These are phyloP conservation scores for Sambucus nigra DNA, from an alignment of 129 eudicot species.

Conservation along the genomic window DNA sequence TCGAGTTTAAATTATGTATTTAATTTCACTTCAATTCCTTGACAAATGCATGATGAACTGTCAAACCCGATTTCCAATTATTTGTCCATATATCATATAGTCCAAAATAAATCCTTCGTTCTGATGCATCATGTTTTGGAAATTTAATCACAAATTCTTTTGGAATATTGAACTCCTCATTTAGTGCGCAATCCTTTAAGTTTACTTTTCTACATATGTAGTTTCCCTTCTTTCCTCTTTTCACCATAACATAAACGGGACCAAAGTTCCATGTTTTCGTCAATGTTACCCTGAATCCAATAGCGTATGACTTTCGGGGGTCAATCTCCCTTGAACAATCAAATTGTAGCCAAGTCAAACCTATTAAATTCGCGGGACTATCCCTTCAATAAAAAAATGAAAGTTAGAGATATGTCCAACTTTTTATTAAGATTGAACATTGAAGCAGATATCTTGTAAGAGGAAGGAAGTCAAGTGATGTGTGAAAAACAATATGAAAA, in stretches of 20 bases:
- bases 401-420: too few relatives aligned
- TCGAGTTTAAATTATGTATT: too few relatives aligned
- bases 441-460: too few relatives aligned
- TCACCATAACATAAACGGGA: neutral
- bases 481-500: too few relatives aligned
- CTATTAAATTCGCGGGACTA: neutral
- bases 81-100: neutral
- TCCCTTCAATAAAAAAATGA: too few relatives aligned
- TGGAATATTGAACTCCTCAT: neutral
- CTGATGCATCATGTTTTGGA: neutral
- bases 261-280: neutral
- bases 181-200: too few relatives aligned
- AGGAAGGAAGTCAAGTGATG: too few relatives aligned
- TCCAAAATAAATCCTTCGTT: neutral
- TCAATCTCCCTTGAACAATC: neutral
- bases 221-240: neutral
- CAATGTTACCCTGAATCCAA: neutral
- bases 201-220: neutral
- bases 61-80: neutral
- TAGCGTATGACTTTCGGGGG: neutral
- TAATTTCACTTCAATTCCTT: neutral
- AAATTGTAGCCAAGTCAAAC: neutral
- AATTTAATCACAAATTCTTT: neutral
- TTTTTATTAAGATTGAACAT: too few relatives aligned
- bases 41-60: neutral